Conservation (phyloP, 306 rosid species). For the Sicyos baderoa region DNA sequence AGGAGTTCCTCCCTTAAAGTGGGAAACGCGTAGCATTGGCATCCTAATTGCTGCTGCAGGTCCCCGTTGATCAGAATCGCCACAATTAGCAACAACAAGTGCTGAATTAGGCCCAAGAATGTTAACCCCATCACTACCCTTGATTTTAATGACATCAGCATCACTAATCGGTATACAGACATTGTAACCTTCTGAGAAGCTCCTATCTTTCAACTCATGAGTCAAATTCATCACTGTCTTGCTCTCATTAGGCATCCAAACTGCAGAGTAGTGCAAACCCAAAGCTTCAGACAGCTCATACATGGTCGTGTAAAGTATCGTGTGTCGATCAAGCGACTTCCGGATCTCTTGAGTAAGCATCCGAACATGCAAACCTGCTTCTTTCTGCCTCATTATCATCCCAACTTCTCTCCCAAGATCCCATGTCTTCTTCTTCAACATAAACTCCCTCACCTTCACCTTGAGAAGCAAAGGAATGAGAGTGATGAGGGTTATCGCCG, state of each 20-base stretch:
- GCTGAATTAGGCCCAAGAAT: conserved; percentile 58
- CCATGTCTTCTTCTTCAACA: conserved; percentile 98
- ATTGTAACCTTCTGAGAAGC: conserved; percentile 35
- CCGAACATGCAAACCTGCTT: conserved; percentile 84
- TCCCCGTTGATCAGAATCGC: conserved; percentile 59
- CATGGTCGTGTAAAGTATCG: conserved; percentile 73
- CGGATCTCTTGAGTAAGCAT: conserved; percentile 99
- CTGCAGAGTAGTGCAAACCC: conserved; percentile 88
- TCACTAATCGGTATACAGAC: conserved; percentile 51
- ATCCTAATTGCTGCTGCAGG: conserved; percentile 87
- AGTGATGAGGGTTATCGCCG: conserved; percentile 89
- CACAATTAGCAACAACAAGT: conserved; percentile 62
- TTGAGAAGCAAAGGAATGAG: conserved; percentile 92
- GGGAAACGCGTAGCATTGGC: conserved; percentile 93
- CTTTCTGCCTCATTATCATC: conserved; percentile 69
- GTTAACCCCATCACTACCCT: conserved; percentile 52
- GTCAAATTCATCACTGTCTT: conserved; percentile 80
- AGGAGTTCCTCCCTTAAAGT: conserved; percentile 96
- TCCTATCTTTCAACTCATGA: conserved; percentile 60
- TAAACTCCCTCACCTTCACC: conserved; percentile 94
- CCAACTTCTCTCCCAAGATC: conserved; percentile 97
- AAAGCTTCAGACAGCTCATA: conserved; percentile 83
- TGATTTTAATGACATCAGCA: conserved; percentile 59
- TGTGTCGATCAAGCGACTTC: conserved; percentile 82
- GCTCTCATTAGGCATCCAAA: conserved; percentile 94